Conservation (phyloP, 78 protist species). For the Cavenderia fasciculata region DNA sequence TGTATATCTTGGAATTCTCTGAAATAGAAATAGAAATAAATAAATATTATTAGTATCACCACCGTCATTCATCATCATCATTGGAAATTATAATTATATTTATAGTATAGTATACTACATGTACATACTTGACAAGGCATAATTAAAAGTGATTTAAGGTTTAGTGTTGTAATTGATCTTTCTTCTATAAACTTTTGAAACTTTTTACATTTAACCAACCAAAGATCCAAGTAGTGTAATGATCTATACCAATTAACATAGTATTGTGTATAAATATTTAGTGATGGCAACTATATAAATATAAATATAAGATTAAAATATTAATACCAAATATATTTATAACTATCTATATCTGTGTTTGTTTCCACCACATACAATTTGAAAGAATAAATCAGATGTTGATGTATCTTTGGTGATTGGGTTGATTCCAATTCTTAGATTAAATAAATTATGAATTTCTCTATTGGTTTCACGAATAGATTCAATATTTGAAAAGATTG, state of each 20-base stretch:
- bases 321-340: too few relatives aligned
- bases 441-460: background rate
- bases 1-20: conserved; percentile 64
- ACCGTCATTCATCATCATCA: too few relatives aligned
- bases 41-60: background rate
- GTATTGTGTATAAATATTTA: conserved; percentile 34
- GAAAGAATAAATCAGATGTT: conserved; percentile 26
- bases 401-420: background rate
- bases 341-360: too few relatives aligned
- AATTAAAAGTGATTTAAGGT: conserved; percentile 46
- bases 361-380: background rate
- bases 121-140: conserved; percentile 49
- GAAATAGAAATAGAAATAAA: background rate
- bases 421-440: conserved; percentile 2
- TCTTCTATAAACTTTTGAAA: conserved; percentile 56
- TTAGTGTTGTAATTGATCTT: conserved; percentile 1
- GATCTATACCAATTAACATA: conserved; percentile 72
- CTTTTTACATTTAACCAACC: conserved; percentile 38
- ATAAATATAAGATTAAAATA: background rate
- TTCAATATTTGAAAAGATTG: conserved; percentile 63
- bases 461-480: conserved; percentile 15
- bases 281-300: conserved; percentile 3
- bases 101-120: too few relatives aligned
- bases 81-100: too few relatives aligned
- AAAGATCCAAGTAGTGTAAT: conserved; percentile 22